These are phyloP conservation scores for Ceratobasidium sp. DNA, from an alignment of 1,284 basidiomycete species.

Conservation along the genomic window DNA sequence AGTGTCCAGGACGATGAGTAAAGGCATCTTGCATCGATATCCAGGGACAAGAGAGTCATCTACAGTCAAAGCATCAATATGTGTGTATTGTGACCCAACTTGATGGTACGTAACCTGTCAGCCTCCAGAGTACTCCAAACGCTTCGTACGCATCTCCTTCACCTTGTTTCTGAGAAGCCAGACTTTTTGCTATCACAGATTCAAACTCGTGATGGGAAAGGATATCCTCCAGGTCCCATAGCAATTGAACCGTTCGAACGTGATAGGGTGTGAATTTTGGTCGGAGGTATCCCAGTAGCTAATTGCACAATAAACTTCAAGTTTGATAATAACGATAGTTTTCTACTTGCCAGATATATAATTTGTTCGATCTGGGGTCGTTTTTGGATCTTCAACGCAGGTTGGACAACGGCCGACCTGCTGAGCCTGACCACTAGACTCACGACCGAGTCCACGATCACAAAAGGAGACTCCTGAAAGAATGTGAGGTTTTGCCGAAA, in stretches of 20 bases:
- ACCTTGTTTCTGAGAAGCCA: conserved; percentile 55
- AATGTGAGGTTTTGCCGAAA: conserved; percentile 30
- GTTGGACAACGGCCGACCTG: conserved; percentile 59
- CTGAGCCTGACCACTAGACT: conserved; percentile 66
- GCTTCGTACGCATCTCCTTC: conserved; percentile 72
- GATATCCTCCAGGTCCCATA: conserved; percentile 82
- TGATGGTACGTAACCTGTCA: conserved; percentile 66
- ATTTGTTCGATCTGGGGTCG: conserved; percentile 63
- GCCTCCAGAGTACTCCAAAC: conserved; percentile 91
- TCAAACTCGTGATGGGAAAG: conserved; percentile 73
- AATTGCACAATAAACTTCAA: conserved; percentile 11
- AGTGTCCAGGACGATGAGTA: conserved; percentile 87
- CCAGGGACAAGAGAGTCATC: conserved; percentile 85
- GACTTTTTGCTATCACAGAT: conserved; percentile 74
- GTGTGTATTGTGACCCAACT: neutral
- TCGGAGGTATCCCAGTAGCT: conserved; percentile 80
- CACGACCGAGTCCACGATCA: conserved; percentile 69
- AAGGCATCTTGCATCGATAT: conserved; percentile 79
- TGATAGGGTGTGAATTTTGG: conserved; percentile 77
- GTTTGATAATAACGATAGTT: neutral
- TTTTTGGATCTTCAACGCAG: conserved; percentile 62
- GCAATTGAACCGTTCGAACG: conserved; percentile 79
- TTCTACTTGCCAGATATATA: conserved; percentile 57
- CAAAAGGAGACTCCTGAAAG: conserved; percentile 66
- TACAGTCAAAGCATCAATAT: conserved; percentile 48